A percentile compares a stretch with the other conserved stretches of the same genome.
Conservation (phyloP, 1,284 basidiomycete species). For the Clitocybe nebularis region DNA sequence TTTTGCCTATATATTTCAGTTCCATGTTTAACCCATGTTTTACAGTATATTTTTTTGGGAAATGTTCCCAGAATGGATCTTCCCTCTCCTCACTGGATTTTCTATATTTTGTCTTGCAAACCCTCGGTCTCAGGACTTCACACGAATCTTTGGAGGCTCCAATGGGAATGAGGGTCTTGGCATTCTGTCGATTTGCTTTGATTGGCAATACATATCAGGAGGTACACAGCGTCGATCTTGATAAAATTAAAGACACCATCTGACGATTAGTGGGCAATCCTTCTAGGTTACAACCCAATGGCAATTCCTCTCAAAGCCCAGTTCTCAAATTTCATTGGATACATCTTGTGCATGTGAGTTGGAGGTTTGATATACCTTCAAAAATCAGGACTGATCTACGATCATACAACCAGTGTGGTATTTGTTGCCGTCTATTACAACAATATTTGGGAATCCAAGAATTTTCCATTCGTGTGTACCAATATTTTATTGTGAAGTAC, state of each 20-base stretch:
- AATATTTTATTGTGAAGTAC: neutral
- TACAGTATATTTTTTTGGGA: conserved; percentile 52
- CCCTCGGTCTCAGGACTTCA: conserved; percentile 42
- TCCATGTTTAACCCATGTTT: conserved; percentile 10
- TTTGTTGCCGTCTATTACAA: conserved; percentile 39
- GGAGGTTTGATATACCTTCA: too few species aligned
- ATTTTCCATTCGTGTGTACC: conserved; percentile 37
- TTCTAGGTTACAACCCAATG: conserved; percentile 35
- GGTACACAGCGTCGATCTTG: too few species aligned
- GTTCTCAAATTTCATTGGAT: conserved; percentile 40
- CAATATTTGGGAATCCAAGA: conserved; percentile 45
- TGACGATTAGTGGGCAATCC: too few species aligned
- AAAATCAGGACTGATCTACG: too few species aligned
- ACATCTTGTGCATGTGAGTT: conserved; percentile 44
- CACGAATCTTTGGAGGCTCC: conserved; percentile 56
- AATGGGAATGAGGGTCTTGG: conserved; percentile 42
- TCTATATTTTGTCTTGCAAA: conserved; percentile 58
- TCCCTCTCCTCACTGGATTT: conserved; percentile 34
- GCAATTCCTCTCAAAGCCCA: conserved; percentile 41
- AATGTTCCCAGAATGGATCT: conserved; percentile 50
- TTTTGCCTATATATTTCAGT: neutral
- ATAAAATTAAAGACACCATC: too few species aligned
- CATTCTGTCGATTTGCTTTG: conserved; percentile 41
- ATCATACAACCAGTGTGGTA: conserved; percentile 38
- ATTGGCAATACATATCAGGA: conserved; percentile 54